These are phyloP conservation scores for Amphichorda felina DNA, from an alignment of 2,329 filamentous ascomycete genomes.

Conservation along the genomic window DNA sequence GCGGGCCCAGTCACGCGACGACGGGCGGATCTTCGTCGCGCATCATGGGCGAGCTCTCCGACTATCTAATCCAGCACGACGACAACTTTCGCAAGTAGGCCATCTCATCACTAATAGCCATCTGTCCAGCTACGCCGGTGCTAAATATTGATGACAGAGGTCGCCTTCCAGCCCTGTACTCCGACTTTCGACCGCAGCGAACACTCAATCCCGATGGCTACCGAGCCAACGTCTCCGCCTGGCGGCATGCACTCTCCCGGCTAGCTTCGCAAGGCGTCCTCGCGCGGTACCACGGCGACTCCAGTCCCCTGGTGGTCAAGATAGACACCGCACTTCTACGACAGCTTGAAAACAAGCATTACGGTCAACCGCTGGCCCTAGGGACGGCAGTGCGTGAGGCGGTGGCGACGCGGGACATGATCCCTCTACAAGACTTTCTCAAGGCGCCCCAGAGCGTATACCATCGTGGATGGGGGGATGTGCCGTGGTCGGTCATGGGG, in stretches of 20 bases:
- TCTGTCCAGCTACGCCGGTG: constrained; percentile 1
- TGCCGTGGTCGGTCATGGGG: constrained; percentile 57
- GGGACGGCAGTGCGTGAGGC: constrained; percentile 70
- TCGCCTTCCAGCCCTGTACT: constrained; percentile 76
- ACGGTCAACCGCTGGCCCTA: constrained; percentile 70
- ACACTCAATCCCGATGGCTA: constrained; percentile 79
- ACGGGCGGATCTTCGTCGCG: background rate
- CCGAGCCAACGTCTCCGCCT: constrained; percentile 65
- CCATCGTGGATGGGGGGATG: constrained; percentile 52
- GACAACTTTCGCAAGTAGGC: constrained; percentile 46
- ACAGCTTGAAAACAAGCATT: constrained; percentile 64
- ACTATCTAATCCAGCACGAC: constrained; percentile 51
- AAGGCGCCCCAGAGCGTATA: constrained; percentile 58
- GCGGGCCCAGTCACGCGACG: too few species aligned
- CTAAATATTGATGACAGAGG: constrained; percentile 32
- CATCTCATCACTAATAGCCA: background rate
- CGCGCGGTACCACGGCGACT: constrained; percentile 23
- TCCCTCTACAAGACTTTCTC: constrained; percentile 61
- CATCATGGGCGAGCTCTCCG: constrained; percentile 55
- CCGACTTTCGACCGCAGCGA: constrained; percentile 67
- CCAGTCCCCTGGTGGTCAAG: constrained; percentile 38
- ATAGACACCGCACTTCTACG: constrained; percentile 53
- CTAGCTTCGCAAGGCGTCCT: constrained; percentile 52
- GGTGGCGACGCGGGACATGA: constrained; percentile 53
- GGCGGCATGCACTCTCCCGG: constrained; percentile 62